These are phyloP conservation scores for Neurospora tetrasperma DNA, from an alignment of 495 filamentous ascomycete genomes.

Conservation along the genomic window DNA sequence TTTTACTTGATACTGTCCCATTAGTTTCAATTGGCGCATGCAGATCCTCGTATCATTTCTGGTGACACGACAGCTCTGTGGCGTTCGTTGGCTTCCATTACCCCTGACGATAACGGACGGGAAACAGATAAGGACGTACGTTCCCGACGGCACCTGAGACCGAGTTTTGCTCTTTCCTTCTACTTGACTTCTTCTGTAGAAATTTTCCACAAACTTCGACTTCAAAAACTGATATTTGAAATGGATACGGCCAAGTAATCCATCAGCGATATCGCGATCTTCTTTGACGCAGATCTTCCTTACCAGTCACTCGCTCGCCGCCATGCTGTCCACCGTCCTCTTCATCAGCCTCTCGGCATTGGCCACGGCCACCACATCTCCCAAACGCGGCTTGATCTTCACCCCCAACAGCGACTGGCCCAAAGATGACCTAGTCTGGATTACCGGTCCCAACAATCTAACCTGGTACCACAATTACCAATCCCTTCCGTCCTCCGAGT, in stretches of 20 bases:
- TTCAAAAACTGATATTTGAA: not conserved
- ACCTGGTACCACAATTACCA: conserved; percentile 67
- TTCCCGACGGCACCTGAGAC: not conserved
- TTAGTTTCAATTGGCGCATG: not conserved
- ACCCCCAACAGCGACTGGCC: conserved; percentile 32
- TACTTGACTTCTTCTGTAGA: not conserved
- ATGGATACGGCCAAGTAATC: not conserved
- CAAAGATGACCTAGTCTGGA: conserved; percentile 44
- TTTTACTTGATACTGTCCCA: not conserved
- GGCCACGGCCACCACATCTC: not conserved
- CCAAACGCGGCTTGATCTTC: conserved; percentile 54
- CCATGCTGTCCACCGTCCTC: not conserved
- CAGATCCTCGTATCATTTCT: not conserved
- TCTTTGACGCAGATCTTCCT: not conserved
- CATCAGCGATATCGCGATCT: not conserved
- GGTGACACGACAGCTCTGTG: not conserved
- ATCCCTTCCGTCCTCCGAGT: conserved; percentile 28
- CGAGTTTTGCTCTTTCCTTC: not conserved
- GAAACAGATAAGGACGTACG: not conserved
- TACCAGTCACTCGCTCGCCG: not conserved
- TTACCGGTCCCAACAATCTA: conserved; percentile 31
- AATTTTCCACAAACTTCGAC: not conserved
- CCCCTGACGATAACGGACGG: not conserved
- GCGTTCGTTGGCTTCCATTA: not conserved
- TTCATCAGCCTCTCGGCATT: not conserved